phyloP scores from a whole-genome alignment of 345 rosid genomes.

The Combretum micranthum region DNA sequence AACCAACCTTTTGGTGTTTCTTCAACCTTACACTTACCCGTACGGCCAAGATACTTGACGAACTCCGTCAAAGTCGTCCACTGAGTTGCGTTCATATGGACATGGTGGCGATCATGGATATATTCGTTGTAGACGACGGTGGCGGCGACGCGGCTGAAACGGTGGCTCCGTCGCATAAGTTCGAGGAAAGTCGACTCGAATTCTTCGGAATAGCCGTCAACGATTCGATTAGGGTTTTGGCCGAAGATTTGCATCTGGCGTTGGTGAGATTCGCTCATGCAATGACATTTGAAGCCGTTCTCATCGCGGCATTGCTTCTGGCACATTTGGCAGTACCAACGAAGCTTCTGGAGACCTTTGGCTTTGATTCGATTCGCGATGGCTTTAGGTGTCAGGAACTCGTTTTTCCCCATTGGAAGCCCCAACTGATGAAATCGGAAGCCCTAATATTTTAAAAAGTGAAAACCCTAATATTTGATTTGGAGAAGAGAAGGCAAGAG shows the following conservation, averaged over 20 bases:
- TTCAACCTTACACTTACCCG: conserved; percentile 91
- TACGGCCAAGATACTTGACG: conserved; percentile 64
- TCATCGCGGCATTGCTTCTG: conserved; percentile 97
- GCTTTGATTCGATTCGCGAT: conserved; percentile 89
- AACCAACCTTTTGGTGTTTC: conserved; percentile 99
- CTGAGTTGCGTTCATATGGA: conserved; percentile 86
- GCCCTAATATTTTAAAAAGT: background rate
- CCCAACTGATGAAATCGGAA: too few species aligned
- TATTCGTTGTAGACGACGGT: conserved; percentile 95
- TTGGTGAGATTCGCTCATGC: conserved; percentile 96
- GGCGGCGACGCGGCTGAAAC: conserved; percentile 86
- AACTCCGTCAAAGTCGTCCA: conserved; percentile 97
- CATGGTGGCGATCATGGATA: conserved; percentile 77
- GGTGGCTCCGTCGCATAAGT: conserved; percentile 76
- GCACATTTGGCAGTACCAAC: conserved; percentile 99
- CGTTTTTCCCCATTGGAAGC: conserved; percentile 74
- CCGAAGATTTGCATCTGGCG: conserved; percentile 94
- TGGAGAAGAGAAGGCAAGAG: too few species aligned
- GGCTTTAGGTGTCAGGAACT: conserved; percentile 83
- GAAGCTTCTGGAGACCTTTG: conserved; percentile 90
- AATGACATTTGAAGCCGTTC: conserved; percentile 97
- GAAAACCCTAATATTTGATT: background rate
- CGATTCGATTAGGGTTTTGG: conserved; percentile 62
- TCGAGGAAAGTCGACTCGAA: conserved; percentile 69
- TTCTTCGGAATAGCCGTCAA: conserved; percentile 88